Evolutionary conservation across 1,284 basidiomycete species (phyloP).

Genomic region (Athelia psychrophila): DNA sequence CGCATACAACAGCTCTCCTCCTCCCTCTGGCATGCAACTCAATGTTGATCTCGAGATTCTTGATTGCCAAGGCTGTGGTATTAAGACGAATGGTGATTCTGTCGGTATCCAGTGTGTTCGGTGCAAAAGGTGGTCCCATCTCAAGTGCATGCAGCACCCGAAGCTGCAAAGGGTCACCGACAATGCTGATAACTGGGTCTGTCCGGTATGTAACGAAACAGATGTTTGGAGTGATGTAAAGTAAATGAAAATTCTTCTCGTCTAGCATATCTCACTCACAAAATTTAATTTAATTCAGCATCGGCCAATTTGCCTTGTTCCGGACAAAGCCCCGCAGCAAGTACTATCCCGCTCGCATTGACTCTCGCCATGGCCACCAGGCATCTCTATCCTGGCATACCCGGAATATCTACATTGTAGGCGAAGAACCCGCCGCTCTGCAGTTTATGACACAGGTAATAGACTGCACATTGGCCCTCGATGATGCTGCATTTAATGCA

Average conservation of each 20-base stretch:
- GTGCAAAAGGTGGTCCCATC: too few species aligned
- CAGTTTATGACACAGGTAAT: neutral
- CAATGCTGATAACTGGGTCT: too few species aligned
- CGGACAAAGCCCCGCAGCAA: neutral
- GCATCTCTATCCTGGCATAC: neutral
- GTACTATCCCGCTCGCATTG: neutral
- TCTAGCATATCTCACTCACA: neutral
- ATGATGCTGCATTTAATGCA: neutral
- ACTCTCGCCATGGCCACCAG: neutral
- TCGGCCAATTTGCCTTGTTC: neutral
- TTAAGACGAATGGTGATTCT: too few species aligned
- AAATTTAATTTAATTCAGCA: neutral
- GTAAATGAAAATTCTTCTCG: neutral
- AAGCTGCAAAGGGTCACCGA: too few species aligned
- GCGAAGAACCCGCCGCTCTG: neutral
- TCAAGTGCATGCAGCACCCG: too few species aligned
- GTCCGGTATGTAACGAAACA: too few species aligned
- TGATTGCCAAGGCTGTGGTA: too few species aligned
- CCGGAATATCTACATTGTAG: neutral
- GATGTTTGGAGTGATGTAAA: neutral
- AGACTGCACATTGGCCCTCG: neutral
- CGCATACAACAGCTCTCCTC: too few species aligned
- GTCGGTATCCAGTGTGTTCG: too few species aligned
- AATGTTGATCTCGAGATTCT: too few species aligned
- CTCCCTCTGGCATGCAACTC: too few species aligned